Evolutionary conservation across 768 basidiomycete species (phyloP).

Genomic region (Amanita subjunquillea): DNA sequence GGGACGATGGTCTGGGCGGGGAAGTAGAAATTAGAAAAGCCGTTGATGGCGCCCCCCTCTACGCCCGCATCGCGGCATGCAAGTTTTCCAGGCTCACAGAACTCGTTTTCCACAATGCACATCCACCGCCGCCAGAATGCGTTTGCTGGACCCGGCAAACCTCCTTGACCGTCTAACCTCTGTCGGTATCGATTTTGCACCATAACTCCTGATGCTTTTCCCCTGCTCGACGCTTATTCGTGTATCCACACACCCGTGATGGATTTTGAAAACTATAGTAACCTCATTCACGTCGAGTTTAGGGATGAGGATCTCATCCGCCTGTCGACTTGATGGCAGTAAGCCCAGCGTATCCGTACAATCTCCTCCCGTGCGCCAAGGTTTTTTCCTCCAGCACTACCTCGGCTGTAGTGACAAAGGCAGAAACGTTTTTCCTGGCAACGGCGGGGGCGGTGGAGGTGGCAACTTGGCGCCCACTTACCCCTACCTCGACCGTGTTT

Average conservation of each 20-base stretch:
- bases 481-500: background rate
- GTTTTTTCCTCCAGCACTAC: no score
- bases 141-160: conserved; percentile 7
- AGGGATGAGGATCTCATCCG: no score
- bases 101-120: conserved; percentile 25
- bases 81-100: conserved; percentile 18
- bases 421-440: no score
- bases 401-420: no score
- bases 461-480: background rate
- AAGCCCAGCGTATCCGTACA: no score
- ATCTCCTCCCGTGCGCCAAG: no score
- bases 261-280: conserved; percentile 7
- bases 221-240: conserved; percentile 9
- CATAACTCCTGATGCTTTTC: conserved; percentile 8
- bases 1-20: no score
- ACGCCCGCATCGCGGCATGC: background rate
- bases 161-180: conserved; percentile 10
- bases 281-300: conserved; percentile 12
- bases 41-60: background rate
- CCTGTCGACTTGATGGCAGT: no score
- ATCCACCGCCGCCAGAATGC: conserved; percentile 19
- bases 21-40: no score
- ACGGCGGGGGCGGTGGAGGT: no score
- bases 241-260: conserved; percentile 10
- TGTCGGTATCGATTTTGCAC: conserved; percentile 10